phyloP scores from a whole-genome alignment of 257 asterid genomes.

The Scutellaria baicalensis region DNA sequence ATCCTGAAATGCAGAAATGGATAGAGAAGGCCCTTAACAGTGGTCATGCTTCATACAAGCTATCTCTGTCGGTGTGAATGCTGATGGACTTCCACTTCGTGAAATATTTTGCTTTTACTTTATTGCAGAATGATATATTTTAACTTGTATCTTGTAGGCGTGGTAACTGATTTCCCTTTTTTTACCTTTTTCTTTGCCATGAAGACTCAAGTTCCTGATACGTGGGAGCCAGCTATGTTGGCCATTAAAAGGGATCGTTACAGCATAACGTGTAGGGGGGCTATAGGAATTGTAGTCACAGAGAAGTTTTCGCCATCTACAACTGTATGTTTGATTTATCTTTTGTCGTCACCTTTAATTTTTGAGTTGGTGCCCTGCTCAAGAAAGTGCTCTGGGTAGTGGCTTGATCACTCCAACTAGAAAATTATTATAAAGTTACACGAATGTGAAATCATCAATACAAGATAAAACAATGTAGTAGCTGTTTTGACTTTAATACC shows the following conservation, averaged over 20 bases:
- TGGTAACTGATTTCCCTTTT: constrained; percentile 4
- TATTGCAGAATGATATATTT: too few relatives aligned
- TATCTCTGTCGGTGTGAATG: constrained; percentile 66
- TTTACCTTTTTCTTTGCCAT: constrained; percentile 2
- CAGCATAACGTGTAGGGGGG: constrained; percentile 77
- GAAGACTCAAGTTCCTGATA: constrained; percentile 68
- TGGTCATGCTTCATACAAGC: constrained; percentile 80
- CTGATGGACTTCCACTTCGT: background rate
- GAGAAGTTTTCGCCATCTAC: constrained; percentile 73
- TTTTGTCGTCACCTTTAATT: constrained; percentile 8
- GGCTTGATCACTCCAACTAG: too few relatives aligned
- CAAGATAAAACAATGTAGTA: too few relatives aligned
- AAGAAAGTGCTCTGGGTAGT: too few relatives aligned
- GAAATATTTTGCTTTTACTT: too few relatives aligned
- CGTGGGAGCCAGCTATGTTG: constrained; percentile 91
- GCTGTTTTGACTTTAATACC: too few relatives aligned
- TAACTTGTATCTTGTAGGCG: too few relatives aligned
- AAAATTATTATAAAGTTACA: too few relatives aligned
- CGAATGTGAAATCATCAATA: too few relatives aligned
- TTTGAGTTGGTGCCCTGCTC: too few relatives aligned
- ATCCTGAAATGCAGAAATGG: constrained; percentile 67
- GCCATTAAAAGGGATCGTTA: constrained; percentile 81
- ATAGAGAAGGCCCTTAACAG: constrained; percentile 57
- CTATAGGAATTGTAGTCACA: constrained; percentile 52
- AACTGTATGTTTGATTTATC: constrained; percentile 31